phyloP scores from a whole-genome alignment of 1,284 basidiomycete species.

The Leccinum fuscescens region DNA sequence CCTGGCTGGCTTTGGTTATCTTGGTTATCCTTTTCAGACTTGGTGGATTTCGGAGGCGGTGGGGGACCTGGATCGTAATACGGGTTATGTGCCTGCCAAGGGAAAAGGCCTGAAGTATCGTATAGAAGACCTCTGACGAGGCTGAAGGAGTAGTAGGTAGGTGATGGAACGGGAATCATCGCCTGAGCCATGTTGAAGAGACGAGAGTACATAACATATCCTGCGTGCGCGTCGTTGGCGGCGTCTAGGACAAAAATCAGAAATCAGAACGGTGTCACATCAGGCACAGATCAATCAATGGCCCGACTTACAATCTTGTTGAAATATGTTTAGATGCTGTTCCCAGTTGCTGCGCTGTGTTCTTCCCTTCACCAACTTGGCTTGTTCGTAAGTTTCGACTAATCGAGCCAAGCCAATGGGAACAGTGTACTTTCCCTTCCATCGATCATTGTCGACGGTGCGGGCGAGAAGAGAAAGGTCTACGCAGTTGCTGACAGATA shows the following conservation, averaged over 20 bases:
- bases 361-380: conserved; percentile 53
- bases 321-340: conserved; percentile 38
- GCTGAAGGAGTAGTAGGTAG: conserved; percentile 58
- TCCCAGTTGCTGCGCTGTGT: conserved; percentile 72
- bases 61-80: conserved; percentile 68
- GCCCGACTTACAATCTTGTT: conserved; percentile 56
- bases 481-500: conserved; percentile 56
- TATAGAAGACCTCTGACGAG: conserved; percentile 44
- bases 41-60: conserved; percentile 42
- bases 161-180: conserved; percentile 41
- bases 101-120: conserved; percentile 32
- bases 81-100: conserved; percentile 61
- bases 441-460: conserved; percentile 61
- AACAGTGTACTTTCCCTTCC: conserved; percentile 61
- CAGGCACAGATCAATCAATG: not conserved
- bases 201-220: conserved; percentile 47
- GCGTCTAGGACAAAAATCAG: conserved; percentile 50
- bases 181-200: conserved; percentile 41
- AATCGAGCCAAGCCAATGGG: conserved; percentile 62
- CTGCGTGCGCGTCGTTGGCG: conserved; percentile 67
- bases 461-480: conserved; percentile 68
- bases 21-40: conserved; percentile 17
- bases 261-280: conserved; percentile 4
- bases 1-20: not conserved
- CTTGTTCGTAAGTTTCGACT: conserved; percentile 54